Percentiles rank a stretch among this genome's conserved stretches.
Evolutionary conservation across 352 stramenopile genomes (phyloP).

Genomic region (Phytophthora foliorum): DNA sequence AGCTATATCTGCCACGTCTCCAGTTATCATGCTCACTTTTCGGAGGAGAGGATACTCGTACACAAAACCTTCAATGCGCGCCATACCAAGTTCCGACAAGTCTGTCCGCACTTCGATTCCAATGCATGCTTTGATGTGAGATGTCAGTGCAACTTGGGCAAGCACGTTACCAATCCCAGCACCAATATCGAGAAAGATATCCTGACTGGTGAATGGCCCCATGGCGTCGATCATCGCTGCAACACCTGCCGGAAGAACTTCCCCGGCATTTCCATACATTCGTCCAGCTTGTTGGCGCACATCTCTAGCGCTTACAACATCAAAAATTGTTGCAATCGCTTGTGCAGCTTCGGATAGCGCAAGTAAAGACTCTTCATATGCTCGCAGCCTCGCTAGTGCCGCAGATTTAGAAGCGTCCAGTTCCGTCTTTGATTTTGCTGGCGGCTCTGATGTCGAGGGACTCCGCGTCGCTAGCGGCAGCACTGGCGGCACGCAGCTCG

Average conservation of each 20-base stretch:
- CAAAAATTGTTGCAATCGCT: neutral
- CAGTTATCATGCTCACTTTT: conserved; percentile 1
- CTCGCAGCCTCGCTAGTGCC: neutral
- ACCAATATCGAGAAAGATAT: neutral
- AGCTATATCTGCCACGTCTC: neutral
- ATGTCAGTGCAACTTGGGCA: neutral
- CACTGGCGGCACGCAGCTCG: no score
- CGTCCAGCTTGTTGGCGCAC: neutral
- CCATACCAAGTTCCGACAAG: neutral
- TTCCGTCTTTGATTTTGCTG: neutral
- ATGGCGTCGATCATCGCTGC: neutral
- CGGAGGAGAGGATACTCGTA: neutral
- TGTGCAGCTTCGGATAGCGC: neutral
- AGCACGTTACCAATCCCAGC: neutral
- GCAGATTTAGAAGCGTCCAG: neutral
- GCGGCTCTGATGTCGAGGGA: no score
- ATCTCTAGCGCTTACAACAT: neutral
- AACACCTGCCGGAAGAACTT: neutral
- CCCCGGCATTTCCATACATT: neutral
- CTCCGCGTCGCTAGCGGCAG: no score
- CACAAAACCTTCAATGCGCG: neutral
- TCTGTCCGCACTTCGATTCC: neutral
- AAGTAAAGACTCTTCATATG: neutral
- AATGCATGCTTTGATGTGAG: neutral
- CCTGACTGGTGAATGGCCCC: neutral